Evolutionary conservation across 495 filamentous ascomycete species (phyloP), one percentile per base, ranked within the genome.

Genomic region (Delitschia confertaspora): DNA sequence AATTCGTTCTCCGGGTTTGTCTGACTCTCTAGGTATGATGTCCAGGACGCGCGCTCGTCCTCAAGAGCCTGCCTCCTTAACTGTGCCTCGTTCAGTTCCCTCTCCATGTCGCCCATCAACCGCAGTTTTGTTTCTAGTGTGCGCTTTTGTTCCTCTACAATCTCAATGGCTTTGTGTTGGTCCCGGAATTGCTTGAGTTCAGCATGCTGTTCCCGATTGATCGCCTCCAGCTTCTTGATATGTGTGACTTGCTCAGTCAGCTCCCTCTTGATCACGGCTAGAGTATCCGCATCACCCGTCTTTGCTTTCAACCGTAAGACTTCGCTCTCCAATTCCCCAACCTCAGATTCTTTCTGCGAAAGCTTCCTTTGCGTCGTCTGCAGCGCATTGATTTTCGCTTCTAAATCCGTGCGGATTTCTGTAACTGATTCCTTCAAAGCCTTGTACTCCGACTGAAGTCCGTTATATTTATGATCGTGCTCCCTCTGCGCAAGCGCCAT

Each of bases 141-240:
- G 47, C 82, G 73, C 67, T 96, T 96, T 66, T 99, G 85, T 57
- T 99, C 91, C 54, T 96, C 88, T 0, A 95, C 80, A n/a, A 96
- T 73, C 49, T 95, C 87, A 3, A 95, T 78, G 25, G 81, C 85
- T 60, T 84, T 88, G 54, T 85, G 79, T 14, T 79, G 59, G 56
- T 85, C 80, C 11, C 86, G 77, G 29, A 89, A 70, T 45, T 84
- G 79, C 38, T 82, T 84, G 4, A 96, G 63, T 56, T 99, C 89
- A 6, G 72, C 61, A n/a, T 67, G 60, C 54, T 93, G 88, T 36
- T 93, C 83, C 22, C 88, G 69, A 52, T 83, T 94, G 27, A 74
- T 73, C 0, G 75, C 68, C 61, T 96, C 93, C 11, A 96, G 65
- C 20, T 75, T 80, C 44, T 82, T 79, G 44, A 96, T 94, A 58